A percentile compares a stretch with the other conserved stretches of the same genome.
Conservation (phyloP, 768 basidiomycete genomes). For the Austroboletus eburneus region DNA sequence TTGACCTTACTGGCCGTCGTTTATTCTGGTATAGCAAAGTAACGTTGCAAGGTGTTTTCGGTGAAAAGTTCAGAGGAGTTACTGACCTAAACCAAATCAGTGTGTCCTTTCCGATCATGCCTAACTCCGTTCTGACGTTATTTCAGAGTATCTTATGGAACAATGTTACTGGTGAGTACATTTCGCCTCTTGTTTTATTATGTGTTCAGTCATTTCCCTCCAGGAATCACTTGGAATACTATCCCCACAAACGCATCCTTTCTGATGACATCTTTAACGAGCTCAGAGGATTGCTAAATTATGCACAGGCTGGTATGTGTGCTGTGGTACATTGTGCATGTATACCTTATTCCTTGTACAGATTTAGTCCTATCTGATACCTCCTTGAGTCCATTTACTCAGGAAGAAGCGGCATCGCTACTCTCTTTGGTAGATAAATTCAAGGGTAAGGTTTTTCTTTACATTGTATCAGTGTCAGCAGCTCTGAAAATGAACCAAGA, state of each 20-base stretch:
- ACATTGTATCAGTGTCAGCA: too few species aligned
- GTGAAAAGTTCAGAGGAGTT: neutral
- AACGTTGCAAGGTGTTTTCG: neutral
- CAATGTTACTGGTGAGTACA: neutral
- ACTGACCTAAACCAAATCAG: neutral
- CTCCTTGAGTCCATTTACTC: neutral
- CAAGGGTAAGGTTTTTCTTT: neutral
- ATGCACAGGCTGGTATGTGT: neutral
- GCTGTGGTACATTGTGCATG: too few species aligned
- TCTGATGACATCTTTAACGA: neutral
- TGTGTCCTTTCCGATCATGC: neutral
- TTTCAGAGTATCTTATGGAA: neutral
- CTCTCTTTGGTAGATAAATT: neutral
- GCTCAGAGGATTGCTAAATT: constrained; percentile 1
- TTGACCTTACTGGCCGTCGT: neutral
- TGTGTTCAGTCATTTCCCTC: neutral
- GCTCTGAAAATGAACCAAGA: neutral
- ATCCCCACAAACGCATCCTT: constrained; percentile 19
- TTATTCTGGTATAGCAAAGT: neutral
- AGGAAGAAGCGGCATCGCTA: neutral
- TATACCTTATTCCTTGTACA: neutral
- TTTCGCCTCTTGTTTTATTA: too few species aligned
- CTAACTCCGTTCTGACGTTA: neutral
- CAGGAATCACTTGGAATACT: constrained; percentile 3
- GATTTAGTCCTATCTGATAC: neutral